These are phyloP conservation scores for Tolypocladium inflatum DNA, from an alignment of 2,329 filamentous ascomycete species.

Conservation along the genomic window DNA sequence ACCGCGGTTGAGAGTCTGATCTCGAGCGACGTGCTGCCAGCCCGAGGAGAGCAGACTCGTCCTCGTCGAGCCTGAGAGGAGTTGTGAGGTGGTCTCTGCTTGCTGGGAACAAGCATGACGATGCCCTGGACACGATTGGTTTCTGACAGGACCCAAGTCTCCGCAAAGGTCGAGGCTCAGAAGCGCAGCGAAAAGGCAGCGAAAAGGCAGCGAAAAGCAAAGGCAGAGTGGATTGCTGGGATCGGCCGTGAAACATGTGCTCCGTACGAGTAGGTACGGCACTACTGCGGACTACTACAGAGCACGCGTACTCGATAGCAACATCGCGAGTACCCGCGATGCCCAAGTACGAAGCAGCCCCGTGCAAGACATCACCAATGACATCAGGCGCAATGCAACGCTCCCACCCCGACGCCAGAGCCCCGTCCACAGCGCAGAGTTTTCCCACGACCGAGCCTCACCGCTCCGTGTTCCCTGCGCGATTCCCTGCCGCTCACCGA, in stretches of 20 bases:
- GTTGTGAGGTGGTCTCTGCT: background rate
- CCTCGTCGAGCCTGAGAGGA: background rate
- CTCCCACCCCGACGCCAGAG: background rate
- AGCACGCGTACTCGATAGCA: background rate
- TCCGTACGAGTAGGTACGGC: too few species aligned
- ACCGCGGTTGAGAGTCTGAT: background rate
- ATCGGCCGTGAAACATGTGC: background rate
- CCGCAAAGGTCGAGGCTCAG: background rate
- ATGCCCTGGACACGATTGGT: too few species aligned
- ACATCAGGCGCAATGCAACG: background rate
- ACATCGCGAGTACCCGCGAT: background rate
- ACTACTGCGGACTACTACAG: too few species aligned
- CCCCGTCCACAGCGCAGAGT: background rate
- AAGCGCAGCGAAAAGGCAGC: background rate
- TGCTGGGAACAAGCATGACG: too few species aligned
- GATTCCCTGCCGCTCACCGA: background rate
- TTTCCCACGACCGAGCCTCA: background rate
- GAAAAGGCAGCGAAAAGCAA: background rate
- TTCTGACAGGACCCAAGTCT: background rate
- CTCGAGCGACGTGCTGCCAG: background rate
- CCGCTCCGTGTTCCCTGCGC: background rate
- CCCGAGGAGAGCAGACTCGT: background rate
- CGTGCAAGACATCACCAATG: background rate
- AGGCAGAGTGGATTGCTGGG: background rate
- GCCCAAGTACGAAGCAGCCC: background rate